phyloP scores from a whole-genome alignment of 1,139 yeast species.

The Pneumocystis murina region DNA sequence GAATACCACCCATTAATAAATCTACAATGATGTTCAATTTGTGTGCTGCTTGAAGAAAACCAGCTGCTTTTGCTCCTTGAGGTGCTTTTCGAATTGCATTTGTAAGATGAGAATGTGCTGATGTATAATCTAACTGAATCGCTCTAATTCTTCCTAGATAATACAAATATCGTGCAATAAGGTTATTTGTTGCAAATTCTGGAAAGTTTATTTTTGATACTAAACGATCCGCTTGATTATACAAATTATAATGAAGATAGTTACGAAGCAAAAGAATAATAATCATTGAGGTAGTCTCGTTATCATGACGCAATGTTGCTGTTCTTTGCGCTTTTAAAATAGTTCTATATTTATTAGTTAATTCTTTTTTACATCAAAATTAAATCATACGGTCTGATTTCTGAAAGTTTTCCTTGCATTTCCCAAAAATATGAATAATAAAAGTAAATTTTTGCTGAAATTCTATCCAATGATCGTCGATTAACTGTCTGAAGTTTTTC shows the following conservation, averaged over 20 bases:
- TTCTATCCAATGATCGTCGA: conserved; percentile 69
- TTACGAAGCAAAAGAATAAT: conserved; percentile 72
- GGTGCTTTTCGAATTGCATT: conserved; percentile 97
- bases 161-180: conserved; percentile 81
- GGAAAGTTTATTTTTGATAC: conserved; percentile 86
- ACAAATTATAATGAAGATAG: conserved; percentile 63
- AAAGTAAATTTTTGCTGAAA: conserved; percentile 88
- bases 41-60: conserved; percentile 80
- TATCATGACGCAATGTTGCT: conserved; percentile 82
- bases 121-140: conserved; percentile 80
- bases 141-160: conserved; percentile 82
- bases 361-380: not conserved
- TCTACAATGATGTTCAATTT: conserved; percentile 81
- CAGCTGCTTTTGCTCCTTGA: conserved; percentile 68
- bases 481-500: conserved; percentile 48
- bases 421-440: conserved; percentile 73
- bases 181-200: conserved; percentile 66
- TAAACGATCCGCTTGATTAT: conserved; percentile 75
- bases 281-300: conserved; percentile 77
- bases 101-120: conserved; percentile 78
- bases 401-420: conserved; percentile 37
- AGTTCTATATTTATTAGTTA: conserved; percentile 5
- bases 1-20: conserved; percentile 90
- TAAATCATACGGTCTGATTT: conserved; percentile 39
- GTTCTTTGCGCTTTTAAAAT: conserved; percentile 67